Percentiles rank a stretch among this genome's conserved stretches.
Evolutionary conservation across 805 yeast species (phyloP).

Genomic region (Candida ascalaphidarum): DNA sequence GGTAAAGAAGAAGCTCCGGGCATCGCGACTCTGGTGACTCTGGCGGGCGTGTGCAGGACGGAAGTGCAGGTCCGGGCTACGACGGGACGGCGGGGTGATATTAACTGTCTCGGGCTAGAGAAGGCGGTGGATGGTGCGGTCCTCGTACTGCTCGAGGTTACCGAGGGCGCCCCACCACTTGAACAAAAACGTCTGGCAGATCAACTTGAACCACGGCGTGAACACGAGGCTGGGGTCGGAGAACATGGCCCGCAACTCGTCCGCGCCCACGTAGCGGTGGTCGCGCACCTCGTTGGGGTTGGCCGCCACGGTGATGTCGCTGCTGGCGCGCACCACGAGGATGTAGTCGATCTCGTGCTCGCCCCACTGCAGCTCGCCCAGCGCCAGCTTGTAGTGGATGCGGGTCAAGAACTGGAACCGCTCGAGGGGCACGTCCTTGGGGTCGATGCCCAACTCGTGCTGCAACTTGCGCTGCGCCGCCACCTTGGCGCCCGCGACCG

Average conservation of each 20-base stretch:
- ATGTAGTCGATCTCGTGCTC: conserved; percentile 98
- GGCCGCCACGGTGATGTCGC: conserved; percentile 47
- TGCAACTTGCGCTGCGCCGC: conserved; percentile 91
- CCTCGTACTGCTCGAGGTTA: conserved; percentile 42
- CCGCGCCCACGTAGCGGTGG: conserved; percentile 59
- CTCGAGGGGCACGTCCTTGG: conserved; percentile 50
- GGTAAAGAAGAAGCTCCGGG: no score
- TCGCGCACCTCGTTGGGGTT: conserved; percentile 77
- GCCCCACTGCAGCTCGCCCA: conserved; percentile 83
- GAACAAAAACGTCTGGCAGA: conserved; percentile 84
- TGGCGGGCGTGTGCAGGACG: no score
- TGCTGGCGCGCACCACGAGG: conserved; percentile 56
- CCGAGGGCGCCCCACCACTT: conserved; percentile 87
- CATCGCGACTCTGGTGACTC: no score
- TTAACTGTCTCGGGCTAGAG: conserved; percentile 15
- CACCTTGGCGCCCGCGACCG: conserved; percentile 68
- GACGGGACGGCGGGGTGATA: no score
- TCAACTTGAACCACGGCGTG: conserved; percentile 98
- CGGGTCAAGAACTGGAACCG: conserved; percentile 80
- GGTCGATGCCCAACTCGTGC: conserved; percentile 84
- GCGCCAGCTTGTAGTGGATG: conserved; percentile 85
- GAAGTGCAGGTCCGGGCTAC: no score
- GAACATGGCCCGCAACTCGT: conserved; percentile 71
- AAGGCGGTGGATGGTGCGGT: conserved; percentile 42
- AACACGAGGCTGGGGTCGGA: conserved; percentile 55